A percentile compares a stretch with the other conserved stretches of the same genome.
Evolutionary conservation across 345 rosid species (phyloP).

Genomic region (Moringa oleifera): DNA sequence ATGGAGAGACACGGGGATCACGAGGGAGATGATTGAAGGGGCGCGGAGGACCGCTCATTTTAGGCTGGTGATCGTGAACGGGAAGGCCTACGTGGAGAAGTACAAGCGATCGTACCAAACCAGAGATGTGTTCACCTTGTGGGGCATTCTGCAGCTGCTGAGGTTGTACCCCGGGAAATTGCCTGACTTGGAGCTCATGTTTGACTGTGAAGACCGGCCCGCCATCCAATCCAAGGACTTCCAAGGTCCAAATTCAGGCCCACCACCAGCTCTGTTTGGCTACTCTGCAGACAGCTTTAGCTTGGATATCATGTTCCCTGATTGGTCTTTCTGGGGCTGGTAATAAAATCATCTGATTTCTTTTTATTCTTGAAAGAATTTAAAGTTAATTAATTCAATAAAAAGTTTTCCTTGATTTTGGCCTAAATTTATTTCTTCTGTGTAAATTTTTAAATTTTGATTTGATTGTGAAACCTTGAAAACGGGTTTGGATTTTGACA

Average conservation of each 20-base stretch:
- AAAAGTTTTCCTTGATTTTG: too few species aligned
- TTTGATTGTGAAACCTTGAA: too few species aligned
- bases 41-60: constrained; percentile 51
- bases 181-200: constrained; percentile 72
- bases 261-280: constrained; percentile 44
- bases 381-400: too few species aligned
- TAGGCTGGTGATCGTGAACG: constrained; percentile 40
- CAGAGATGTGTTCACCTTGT: constrained; percentile 45
- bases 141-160: constrained; percentile 68
- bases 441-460: not conserved
- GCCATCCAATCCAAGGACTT: constrained; percentile 25
- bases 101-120: constrained; percentile 44
- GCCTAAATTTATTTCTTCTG: too few species aligned
- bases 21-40: constrained; percentile 43
- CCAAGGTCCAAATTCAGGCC: constrained; percentile 12
- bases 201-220: constrained; percentile 58
- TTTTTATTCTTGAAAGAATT: too few species aligned
- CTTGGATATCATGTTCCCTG: constrained; percentile 39
- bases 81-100: constrained; percentile 50
- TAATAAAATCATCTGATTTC: constrained; percentile 4
- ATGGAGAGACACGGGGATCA: constrained; percentile 50
- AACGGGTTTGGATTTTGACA: constrained; percentile 5
- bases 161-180: constrained; percentile 55
- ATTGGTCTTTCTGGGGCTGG: constrained; percentile 62
- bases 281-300: constrained; percentile 35